Conservation (phyloP, 768 basidiomycete genomes). For the Collybiopsis luxurians region DNA sequence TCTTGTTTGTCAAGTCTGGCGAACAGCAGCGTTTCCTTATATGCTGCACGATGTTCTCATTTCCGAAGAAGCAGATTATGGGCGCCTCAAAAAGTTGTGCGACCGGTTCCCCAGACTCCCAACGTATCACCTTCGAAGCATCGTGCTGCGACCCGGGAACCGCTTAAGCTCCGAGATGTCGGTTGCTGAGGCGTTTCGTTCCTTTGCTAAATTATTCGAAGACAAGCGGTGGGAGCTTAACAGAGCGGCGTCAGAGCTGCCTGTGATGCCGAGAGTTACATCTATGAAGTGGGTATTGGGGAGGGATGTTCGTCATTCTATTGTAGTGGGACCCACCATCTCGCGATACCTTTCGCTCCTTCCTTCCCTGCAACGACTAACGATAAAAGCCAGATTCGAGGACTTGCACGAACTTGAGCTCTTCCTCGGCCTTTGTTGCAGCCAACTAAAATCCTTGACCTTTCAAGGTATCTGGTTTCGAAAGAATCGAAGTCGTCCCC, state of each 20-base stretch:
- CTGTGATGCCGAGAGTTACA: conserved; percentile 4
- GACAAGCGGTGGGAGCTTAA: conserved; percentile 5
- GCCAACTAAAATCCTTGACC: background rate
- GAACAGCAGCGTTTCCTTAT: conserved; percentile 6
- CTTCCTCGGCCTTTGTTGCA: conserved; percentile 1
- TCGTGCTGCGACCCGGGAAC: background rate
- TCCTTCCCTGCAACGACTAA: conserved; percentile 5
- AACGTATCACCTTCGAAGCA: conserved; percentile 2
- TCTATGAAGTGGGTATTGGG: conserved; percentile 3
- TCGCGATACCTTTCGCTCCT: conserved; percentile 2
- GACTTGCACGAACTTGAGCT: conserved; percentile 5
- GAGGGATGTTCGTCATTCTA: background rate
- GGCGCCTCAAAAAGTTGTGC: conserved; percentile 1
- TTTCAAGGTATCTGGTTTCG: conserved; percentile 6
- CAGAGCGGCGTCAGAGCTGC: background rate
- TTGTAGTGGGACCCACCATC: conserved; percentile 2
- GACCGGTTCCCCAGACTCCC: conserved; percentile 3
- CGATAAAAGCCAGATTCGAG: conserved; percentile 2
- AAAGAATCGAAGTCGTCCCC: conserved; percentile 1
- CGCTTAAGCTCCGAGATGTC: background rate
- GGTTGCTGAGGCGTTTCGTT: background rate
- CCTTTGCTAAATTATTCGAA: conserved; percentile 1
- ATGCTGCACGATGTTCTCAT: conserved; percentile 3
- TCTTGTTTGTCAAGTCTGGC: conserved; percentile 2
- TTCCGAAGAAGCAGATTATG: conserved; percentile 2